Evolutionary conservation across 2,329 filamentous ascomycete species (phyloP).

Genomic region (Penicillium sp.): DNA sequence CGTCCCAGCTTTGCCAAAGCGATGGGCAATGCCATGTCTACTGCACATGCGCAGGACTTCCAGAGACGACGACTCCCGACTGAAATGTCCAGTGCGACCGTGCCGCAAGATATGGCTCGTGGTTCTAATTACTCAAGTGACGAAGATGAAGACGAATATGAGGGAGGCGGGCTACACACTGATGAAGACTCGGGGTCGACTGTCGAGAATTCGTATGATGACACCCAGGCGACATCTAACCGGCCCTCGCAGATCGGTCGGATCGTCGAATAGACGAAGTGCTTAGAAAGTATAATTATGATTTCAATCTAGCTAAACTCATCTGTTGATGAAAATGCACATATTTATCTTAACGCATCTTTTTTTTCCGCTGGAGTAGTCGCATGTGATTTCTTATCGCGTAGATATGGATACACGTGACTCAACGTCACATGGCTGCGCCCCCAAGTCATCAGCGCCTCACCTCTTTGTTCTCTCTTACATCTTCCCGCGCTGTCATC

Average conservation of each 20-base stretch:
- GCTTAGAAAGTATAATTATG: neutral
- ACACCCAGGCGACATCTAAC: neutral
- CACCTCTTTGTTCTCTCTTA: constrained; percentile 3
- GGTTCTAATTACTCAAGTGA: constrained; percentile 40
- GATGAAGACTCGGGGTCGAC: constrained; percentile 27
- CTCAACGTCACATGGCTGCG: constrained; percentile 18
- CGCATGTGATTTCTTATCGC: constrained; percentile 1
- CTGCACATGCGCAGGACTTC: constrained; percentile 86
- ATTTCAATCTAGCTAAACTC: constrained; percentile 1
- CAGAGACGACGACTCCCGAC: constrained; percentile 68
- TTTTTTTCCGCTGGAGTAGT: neutral
- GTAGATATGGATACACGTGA: constrained; percentile 12
- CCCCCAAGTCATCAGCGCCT: constrained; percentile 5
- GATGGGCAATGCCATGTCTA: constrained; percentile 68
- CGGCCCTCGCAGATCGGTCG: constrained; percentile 6
- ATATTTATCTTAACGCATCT: neutral
- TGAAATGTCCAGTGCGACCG: constrained; percentile 37
- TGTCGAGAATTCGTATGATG: constrained; percentile 1
- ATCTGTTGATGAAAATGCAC: neutral
- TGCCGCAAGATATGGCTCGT: constrained; percentile 34
- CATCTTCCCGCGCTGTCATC: neutral
- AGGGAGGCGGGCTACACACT: constrained; percentile 30
- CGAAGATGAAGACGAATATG: constrained; percentile 29
- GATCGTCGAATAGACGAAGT: constrained; percentile 7
- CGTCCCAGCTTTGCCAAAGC: constrained; percentile 39